phyloP scores from a whole-genome alignment of 495 filamentous ascomycete genomes.

The Barbatosphaeria neglecta region DNA sequence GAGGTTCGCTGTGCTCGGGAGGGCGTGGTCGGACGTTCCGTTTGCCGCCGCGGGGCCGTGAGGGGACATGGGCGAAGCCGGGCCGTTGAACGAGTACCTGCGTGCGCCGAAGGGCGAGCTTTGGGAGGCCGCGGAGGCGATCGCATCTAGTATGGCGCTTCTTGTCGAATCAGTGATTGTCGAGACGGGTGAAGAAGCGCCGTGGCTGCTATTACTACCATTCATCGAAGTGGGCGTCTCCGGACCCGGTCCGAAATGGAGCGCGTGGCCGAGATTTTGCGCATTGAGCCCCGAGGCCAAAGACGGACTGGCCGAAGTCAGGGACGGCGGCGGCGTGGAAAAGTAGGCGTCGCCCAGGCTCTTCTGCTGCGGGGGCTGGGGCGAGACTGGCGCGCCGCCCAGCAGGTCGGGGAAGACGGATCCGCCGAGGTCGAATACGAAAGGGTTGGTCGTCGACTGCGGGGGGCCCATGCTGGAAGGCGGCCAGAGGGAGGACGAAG shows the following conservation, averaged over 20 bases:
- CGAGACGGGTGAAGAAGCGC: constrained; percentile 41
- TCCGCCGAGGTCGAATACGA: constrained; percentile 46
- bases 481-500: constrained; percentile 51
- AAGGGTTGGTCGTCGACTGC: constrained; percentile 43
- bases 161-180: constrained; percentile 91
- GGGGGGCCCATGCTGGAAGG: constrained; percentile 51
- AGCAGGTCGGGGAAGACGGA: constrained; percentile 48
- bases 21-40: constrained; percentile 36
- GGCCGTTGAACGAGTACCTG: constrained; percentile 65
- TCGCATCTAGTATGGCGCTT: constrained; percentile 69
- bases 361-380: constrained; percentile 45
- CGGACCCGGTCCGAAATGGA: constrained; percentile 47
- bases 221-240: constrained; percentile 61
- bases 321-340: constrained; percentile 52
- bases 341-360: constrained; percentile 42
- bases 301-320: constrained; percentile 48
- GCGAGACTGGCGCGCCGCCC: constrained; percentile 49
- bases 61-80: constrained; percentile 52
- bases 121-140: constrained; percentile 46
- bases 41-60: constrained; percentile 35
- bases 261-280: constrained; percentile 45
- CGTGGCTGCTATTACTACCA: constrained; percentile 48
- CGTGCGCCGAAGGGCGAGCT: constrained; percentile 59
- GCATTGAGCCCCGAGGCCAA: constrained; percentile 38
- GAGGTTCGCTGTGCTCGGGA: constrained; percentile 85